Evolutionary conservation across 768 basidiomycete species (phyloP).

Genomic region (Xerocomus spinulosus): DNA sequence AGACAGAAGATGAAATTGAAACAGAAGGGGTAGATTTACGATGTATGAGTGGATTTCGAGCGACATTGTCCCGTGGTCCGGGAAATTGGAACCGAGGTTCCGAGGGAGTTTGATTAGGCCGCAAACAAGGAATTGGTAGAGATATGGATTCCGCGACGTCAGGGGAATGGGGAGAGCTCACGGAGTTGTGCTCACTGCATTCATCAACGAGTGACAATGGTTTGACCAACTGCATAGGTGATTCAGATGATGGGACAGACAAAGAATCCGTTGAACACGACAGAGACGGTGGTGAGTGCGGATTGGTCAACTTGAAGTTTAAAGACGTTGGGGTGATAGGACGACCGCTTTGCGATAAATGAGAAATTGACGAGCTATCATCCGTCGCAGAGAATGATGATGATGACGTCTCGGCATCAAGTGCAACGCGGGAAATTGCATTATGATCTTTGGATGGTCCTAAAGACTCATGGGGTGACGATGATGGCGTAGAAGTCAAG

Average conservation of each 20-base stretch:
- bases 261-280: constrained; percentile 61
- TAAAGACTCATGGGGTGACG: constrained; percentile 4
- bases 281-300: constrained; percentile 42
- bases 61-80: constrained; percentile 28
- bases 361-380: constrained; percentile 33
- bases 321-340: constrained; percentile 34
- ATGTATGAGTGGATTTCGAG: constrained; percentile 28
- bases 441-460: not conserved
- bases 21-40: constrained; percentile 36
- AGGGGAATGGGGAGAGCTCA: constrained; percentile 24
- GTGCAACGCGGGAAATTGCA: not conserved
- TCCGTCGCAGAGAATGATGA: constrained; percentile 27
- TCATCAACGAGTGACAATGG: constrained; percentile 36
- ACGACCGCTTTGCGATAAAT: constrained; percentile 26
- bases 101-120: constrained; percentile 10
- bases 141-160: constrained; percentile 29
- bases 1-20: constrained; percentile 30
- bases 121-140: constrained; percentile 24
- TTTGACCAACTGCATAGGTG: constrained; percentile 31
- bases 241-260: constrained; percentile 49
- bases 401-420: constrained; percentile 20
- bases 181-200: constrained; percentile 21
- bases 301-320: constrained; percentile 25
- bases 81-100: constrained; percentile 46
- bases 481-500: constrained; percentile 2